Base-by-base conservation (phyloP, 2,329 filamentous ascomycete genomes). In the Aureobasidium musti region DNA sequence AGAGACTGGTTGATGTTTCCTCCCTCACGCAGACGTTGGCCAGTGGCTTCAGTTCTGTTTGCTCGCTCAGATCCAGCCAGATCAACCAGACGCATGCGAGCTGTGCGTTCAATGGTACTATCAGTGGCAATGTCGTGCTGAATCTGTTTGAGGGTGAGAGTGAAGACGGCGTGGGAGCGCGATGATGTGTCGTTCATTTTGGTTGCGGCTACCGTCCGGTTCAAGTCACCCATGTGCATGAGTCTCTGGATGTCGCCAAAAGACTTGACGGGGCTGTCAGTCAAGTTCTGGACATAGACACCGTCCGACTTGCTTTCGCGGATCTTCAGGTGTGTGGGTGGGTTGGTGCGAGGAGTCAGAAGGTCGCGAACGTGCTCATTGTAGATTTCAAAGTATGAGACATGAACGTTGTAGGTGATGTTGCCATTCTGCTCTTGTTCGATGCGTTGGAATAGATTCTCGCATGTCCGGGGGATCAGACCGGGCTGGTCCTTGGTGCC, bases 161-260 rank as follows among this genome's bases (percentile, higher is more conserved):
- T 99, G 78, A 99, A 99, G 67, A 99, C 95, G 8, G 95, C 92
- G 75, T 99, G 95, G 70, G 92, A 97, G 77, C 95, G 91, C 69
- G 92, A 97, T 64, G 92, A 96, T 2, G 94, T 98, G 78, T 99
- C 95, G 79, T 99, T 99, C 95, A 99, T 99, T 81, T 97, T 98
- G 68, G 95, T 99, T 75, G 91, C 92, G 17, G 95, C 95, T 23
- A 87, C 89, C 0, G 95, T 98, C 56, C 95, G 89, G 67, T 91
- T 97, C 70, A 85, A 82, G 77, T 99, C 95, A 67, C 95, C 95
- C 73, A 88, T 86, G 73, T 90, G 91, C 92, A 99, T 97, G 79
- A 91, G 89, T 45, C 91, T 89, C 78, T 96, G 84, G 69, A 99
- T 92, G 77, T 99, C 95, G 60, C 86, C 82, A 73, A 95, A 91